Percentiles rank a stretch among this genome's conserved stretches.
Evolutionary conservation across 163 green algal genomes (phyloP).

Genomic region (Scenedesmus sp.): DNA sequence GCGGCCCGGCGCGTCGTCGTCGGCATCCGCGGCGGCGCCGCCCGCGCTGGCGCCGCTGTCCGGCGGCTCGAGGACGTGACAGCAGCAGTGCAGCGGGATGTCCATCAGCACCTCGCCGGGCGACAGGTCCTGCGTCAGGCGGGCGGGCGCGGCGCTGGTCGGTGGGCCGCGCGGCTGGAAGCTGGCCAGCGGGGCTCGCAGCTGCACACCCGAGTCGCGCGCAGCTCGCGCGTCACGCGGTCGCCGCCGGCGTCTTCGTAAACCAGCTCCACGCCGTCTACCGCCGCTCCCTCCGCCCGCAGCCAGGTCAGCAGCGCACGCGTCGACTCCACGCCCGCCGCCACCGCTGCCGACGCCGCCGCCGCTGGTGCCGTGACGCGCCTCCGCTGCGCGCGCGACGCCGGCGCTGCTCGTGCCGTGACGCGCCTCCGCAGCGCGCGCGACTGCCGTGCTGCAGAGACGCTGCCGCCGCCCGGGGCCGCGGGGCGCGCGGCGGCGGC

Average conservation of each 20-base stretch:
- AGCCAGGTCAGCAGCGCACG: conserved; percentile 30
- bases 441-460: too few species aligned
- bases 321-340: too few species aligned
- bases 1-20: conserved; percentile 1
- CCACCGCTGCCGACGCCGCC: too few species aligned
- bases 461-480: too few species aligned
- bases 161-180: too few species aligned
- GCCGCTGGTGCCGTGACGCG: conserved; percentile 5
- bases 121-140: conserved; percentile 11
- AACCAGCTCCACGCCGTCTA: conserved; percentile 20
- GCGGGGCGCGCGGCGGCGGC: too few species aligned
- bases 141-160: neutral
- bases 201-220: conserved; percentile 2
- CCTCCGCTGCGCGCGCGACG: too few species aligned
- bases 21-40: neutral
- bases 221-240: conserved; percentile 2
- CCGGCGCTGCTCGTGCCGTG: too few species aligned
- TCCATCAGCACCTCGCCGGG: conserved; percentile 34
- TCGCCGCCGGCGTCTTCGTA: conserved; percentile 1
- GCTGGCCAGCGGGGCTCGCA: too few species aligned
- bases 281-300: conserved; percentile 7
- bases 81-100: conserved; percentile 8
- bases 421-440: too few species aligned
- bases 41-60: neutral
- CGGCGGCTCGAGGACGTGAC: conserved; percentile 9